A percentile compares a stretch with the other conserved stretches of the same genome.
These are phyloP conservation scores for Lipomyces starkeyi DNA, from an alignment of 805 yeast species.

Conservation along the genomic window DNA sequence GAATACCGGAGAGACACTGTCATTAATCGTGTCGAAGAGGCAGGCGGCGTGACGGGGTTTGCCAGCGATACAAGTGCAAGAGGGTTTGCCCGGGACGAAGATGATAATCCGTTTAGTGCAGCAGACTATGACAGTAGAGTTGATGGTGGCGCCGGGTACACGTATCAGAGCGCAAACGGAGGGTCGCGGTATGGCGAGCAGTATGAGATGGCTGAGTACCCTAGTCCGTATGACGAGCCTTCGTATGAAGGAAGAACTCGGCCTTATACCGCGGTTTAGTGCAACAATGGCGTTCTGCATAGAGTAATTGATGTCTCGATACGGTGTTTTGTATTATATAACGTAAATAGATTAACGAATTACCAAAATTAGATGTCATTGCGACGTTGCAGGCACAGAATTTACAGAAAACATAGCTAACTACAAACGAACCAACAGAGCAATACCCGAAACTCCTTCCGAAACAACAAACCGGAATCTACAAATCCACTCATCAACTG, in stretches of 20 bases:
- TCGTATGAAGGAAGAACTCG: constrained; percentile 2
- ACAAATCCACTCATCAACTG: neutral
- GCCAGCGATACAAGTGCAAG: neutral
- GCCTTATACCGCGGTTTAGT: neutral
- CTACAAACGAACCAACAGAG: too few species aligned
- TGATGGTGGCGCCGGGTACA: constrained; percentile 27
- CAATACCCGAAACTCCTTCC: neutral
- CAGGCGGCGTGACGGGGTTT: too few species aligned
- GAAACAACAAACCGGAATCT: neutral
- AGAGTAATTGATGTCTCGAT: neutral
- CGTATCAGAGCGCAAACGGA: neutral
- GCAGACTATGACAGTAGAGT: constrained; percentile 23
- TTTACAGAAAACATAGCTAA: too few species aligned
- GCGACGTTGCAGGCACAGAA: neutral
- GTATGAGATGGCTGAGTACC: constrained; percentile 21
- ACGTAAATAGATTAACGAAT: neutral
- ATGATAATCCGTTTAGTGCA: constrained; percentile 26
- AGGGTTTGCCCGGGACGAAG: neutral
- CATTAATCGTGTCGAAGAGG: neutral
- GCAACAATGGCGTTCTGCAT: neutral
- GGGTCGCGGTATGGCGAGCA: neutral
- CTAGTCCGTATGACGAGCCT: constrained; percentile 15
- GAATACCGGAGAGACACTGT: constrained; percentile 6
- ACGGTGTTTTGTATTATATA: neutral
- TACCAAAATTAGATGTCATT: neutral